Base-by-base conservation (phyloP, 768 basidiomycete genomes). In the Podaxis sp. region DNA sequence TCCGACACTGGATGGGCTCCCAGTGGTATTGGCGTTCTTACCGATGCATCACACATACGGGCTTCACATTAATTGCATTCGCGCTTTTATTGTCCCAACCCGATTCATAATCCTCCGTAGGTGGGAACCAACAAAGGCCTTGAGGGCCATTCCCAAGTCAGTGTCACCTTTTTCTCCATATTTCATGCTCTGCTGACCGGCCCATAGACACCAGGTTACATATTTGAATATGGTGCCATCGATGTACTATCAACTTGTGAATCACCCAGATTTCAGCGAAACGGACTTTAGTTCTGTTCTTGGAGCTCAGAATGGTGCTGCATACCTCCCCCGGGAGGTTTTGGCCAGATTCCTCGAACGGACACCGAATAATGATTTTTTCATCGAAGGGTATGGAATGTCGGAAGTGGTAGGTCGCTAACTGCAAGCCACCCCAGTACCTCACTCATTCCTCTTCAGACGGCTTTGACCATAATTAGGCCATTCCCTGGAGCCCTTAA, bases 31-130 rank as follows among this genome's bases (percentile, higher is more conserved):
- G 48, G 86, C 78, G 0, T 84, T 86, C 63, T 72, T 92, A 2
- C 91, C 90, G 0, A 76, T 92, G 55, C 84, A 89, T 65, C 90
- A 92, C 64, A 73, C 79, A 1, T 90, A 84, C 66, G 91, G 82
- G 0, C 75, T 89, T 26, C 81, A 87, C 60, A 60, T 74, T 3
- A 78, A 80, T 61, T 71, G 75, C n/a, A 80, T 91, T 68, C 81
- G 82, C 36, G 66, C 76, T 0, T 80, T 85, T 53, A 66, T 82
- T 13, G 17, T 66, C 1, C 85, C 82, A 0, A 63, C 65, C 13
- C 87, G 88, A 0, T 59, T 79, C 4, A 71, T 90, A 6, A 70
- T 90, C 48, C 68, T 90, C 9, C 79, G 84, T 0, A 79, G 75
- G 57, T 92, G 89, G 89, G 79, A 85, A 62, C 70, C 80, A 22